Evolutionary conservation across 305 asterid genomes (phyloP).

Genomic region (Caryopteris hybrid): DNA sequence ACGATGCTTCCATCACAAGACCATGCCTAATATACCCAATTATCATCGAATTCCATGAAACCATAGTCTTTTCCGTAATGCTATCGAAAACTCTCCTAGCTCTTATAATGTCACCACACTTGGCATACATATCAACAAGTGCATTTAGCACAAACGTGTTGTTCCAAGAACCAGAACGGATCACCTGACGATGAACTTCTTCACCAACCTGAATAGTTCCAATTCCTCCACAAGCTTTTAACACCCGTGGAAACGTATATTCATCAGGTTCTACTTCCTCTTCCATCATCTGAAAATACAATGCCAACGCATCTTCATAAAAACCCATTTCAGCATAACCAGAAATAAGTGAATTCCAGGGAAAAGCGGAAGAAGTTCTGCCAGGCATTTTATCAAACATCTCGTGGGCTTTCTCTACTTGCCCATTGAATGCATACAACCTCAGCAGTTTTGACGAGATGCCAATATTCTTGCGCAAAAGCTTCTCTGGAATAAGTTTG

Average conservation of each 20-base stretch:
- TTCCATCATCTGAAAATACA: constrained; percentile 91
- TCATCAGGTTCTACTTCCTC: constrained; percentile 77
- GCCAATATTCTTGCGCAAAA: constrained; percentile 55
- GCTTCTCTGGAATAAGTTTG: constrained; percentile 55
- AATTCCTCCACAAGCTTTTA: constrained; percentile 82
- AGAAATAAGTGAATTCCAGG: constrained; percentile 84
- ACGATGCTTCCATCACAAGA: constrained; percentile 46
- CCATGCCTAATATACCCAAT: constrained; percentile 64
- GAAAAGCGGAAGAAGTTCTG: constrained; percentile 53
- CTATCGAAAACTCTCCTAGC: constrained; percentile 56
- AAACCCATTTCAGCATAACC: constrained; percentile 66
- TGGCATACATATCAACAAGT: constrained; percentile 75
- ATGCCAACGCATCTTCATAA: constrained; percentile 76
- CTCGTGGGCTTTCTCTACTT: constrained; percentile 60
- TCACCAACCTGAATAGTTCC: constrained; percentile 70
- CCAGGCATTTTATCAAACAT: constrained; percentile 81
- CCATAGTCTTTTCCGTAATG: constrained; percentile 48
- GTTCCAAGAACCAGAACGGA: constrained; percentile 56
- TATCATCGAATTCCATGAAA: constrained; percentile 89
- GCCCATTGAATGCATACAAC: constrained; percentile 46
- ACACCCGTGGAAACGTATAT: constrained; percentile 82
- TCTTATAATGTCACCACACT: constrained; percentile 76
- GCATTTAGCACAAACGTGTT: constrained; percentile 61
- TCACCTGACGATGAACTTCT: constrained; percentile 76
- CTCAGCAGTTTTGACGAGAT: constrained; percentile 70